phyloP scores from a whole-genome alignment of 2,329 filamentous ascomycete species.

The Fusarium buxicola region DNA sequence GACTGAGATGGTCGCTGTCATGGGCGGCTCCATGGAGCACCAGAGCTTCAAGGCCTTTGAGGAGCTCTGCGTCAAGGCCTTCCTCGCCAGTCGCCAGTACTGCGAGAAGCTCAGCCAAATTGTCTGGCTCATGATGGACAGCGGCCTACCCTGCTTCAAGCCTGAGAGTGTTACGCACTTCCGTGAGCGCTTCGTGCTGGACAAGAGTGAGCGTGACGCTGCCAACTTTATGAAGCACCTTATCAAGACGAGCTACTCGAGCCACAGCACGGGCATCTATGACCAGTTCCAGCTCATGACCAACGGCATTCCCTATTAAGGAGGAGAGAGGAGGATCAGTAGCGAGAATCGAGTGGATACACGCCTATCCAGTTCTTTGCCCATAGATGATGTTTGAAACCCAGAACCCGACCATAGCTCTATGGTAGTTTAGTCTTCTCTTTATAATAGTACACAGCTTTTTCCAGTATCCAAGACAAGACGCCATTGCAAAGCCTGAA shows the following conservation, averaged over 20 bases:
- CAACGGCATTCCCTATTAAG: constrained; percentile 93
- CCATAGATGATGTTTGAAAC: constrained; percentile 3
- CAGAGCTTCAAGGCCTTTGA: constrained; percentile 97
- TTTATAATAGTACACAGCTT: constrained; percentile 29
- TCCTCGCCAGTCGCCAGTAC: constrained; percentile 87
- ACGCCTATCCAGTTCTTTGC: constrained; percentile 10
- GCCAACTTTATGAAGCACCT: constrained; percentile 93
- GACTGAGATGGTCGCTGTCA: constrained; percentile 97
- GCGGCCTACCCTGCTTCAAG: constrained; percentile 96
- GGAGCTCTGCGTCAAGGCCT: constrained; percentile 94
- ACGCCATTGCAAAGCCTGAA: background rate
- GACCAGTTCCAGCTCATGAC: constrained; percentile 98
- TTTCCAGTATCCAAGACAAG: constrained; percentile 1
- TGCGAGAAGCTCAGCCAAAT: constrained; percentile 90
- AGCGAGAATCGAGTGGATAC: background rate
- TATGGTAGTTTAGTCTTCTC: constrained; percentile 10
- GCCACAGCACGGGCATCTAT: constrained; percentile 93
- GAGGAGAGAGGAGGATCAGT: constrained; percentile 9
- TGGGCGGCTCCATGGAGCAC: constrained; percentile 87
- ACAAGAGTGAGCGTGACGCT: constrained; percentile 91
- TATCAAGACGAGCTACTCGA: constrained; percentile 89
- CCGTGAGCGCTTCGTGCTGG: constrained; percentile 89
- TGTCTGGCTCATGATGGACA: constrained; percentile 95
- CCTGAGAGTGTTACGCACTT: constrained; percentile 95
- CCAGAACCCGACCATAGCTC: background rate